Percentiles rank a stretch among this genome's conserved stretches.
These are phyloP conservation scores for Colletotrichum lini DNA, from an alignment of 2,329 filamentous ascomycete genomes.

Conservation along the genomic window DNA sequence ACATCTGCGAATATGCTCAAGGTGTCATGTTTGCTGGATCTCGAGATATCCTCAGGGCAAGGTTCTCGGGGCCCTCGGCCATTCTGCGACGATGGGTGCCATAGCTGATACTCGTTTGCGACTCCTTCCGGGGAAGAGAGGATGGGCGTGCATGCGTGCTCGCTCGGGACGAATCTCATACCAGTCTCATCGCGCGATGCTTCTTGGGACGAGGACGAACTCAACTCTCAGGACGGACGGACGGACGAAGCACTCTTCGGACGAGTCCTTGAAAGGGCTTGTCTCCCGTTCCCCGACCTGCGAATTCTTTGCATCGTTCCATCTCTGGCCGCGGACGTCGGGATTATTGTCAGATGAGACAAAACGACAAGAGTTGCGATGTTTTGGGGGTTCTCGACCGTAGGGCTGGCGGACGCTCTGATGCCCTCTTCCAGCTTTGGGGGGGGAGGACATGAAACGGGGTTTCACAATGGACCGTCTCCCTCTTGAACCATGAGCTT, in stretches of 20 bases:
- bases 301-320: background rate
- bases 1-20: background rate
- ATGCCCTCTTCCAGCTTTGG: conserved; percentile 23
- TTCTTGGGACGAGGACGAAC: conserved; percentile 32
- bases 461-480: conserved; percentile 7
- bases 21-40: background rate
- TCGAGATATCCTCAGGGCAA: background rate
- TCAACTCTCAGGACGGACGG: conserved; percentile 24
- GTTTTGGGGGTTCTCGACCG: background rate
- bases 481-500: conserved; percentile 33
- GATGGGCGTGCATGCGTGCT: no score
- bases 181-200: conserved; percentile 17
- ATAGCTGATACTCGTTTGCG: conserved; percentile 42
- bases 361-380: conserved; percentile 11
- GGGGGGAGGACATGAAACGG: conserved; percentile 25
- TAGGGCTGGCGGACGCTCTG: conserved; percentile 37
- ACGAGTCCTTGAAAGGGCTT: no score
- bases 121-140: conserved; percentile 19
- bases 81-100: conserved; percentile 32
- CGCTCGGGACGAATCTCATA: conserved; percentile 38
- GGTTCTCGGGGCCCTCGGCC: conserved; percentile 23
- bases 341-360: conserved; percentile 22
- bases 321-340: conserved; percentile 15
- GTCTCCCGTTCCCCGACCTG: no score
- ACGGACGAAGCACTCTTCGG: conserved; percentile 6